These are phyloP conservation scores for Lepiota brunneoincarnata DNA, from an alignment of 768 basidiomycete species.

Conservation along the genomic window DNA sequence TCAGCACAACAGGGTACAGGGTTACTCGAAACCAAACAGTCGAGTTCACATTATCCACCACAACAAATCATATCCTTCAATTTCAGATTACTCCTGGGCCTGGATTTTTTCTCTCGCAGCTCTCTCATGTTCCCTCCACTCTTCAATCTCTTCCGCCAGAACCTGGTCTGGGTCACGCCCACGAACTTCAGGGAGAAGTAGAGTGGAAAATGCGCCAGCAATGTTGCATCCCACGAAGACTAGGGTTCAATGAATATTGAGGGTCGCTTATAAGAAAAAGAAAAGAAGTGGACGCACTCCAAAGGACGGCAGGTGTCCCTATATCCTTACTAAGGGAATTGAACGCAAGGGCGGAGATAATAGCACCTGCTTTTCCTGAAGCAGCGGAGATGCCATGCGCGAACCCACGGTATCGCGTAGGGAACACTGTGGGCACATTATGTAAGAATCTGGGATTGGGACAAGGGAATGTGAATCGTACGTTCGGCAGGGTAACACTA, in stretches of 20 bases:
- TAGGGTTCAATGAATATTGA: slow-evolving; percentile 18
- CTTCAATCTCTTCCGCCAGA: slow-evolving; percentile 31
- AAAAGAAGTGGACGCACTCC: slow-evolving; percentile 52
- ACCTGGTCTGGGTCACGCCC: slow-evolving; percentile 36
- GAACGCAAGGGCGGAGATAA: slow-evolving; percentile 73
- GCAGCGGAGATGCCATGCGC: slow-evolving; percentile 80
- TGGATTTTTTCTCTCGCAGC: too few species aligned
- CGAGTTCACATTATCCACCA: too few species aligned
- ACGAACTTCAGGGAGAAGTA: slow-evolving; percentile 39
- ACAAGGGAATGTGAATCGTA: not conserved
- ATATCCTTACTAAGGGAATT: slow-evolving; percentile 58
- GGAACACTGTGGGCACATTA: slow-evolving; percentile 52
- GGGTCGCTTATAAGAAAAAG: not conserved
- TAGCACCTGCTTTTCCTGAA: slow-evolving; percentile 71
- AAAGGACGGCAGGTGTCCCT: slow-evolving; percentile 64
- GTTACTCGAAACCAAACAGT: too few species aligned
- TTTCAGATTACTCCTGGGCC: too few species aligned
- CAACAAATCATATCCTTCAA: too few species aligned
- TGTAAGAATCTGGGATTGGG: not conserved
- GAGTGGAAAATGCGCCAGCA: slow-evolving; percentile 44
- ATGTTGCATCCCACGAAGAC: slow-evolving; percentile 69
- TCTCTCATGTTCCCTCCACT: slow-evolving; percentile 1
- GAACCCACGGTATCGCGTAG: slow-evolving; percentile 68
- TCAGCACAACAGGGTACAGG: too few species aligned
- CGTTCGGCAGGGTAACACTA: slow-evolving; percentile 70